Conservation (phyloP, 345 rosid genomes). For the Citrus hindsii region DNA sequence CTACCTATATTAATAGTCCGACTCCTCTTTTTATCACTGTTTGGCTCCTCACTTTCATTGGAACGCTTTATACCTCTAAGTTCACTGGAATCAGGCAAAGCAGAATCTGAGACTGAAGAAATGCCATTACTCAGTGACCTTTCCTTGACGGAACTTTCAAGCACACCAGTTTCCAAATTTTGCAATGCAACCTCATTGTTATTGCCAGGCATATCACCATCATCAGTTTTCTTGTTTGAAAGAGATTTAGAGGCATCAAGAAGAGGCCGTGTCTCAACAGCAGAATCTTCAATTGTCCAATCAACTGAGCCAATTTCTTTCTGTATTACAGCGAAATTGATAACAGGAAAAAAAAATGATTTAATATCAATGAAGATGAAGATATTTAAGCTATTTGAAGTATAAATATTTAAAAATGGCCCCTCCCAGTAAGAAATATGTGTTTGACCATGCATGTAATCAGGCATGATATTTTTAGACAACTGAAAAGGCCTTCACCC, state of each 20-base stretch:
- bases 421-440: neutral
- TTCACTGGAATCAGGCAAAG: slow-evolving; percentile 25
- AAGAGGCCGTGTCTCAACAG: slow-evolving; percentile 22
- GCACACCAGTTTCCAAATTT: slow-evolving; percentile 26
- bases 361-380: slow-evolving; percentile 5
- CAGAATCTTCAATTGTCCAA: slow-evolving; percentile 28
- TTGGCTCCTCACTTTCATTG: slow-evolving; percentile 37
- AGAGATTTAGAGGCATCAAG: slow-evolving; percentile 20
- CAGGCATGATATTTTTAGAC: neutral
- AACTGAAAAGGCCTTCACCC: neutral
- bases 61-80: slow-evolving; percentile 36
- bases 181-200: slow-evolving; percentile 18
- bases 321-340: slow-evolving; percentile 24
- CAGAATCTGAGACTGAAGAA: slow-evolving; percentile 30
- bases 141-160: slow-evolving; percentile 24
- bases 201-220: slow-evolving; percentile 18
- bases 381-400: neutral
- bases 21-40: slow-evolving; percentile 39
- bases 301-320: slow-evolving; percentile 19
- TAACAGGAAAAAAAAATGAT: slow-evolving; percentile 7
- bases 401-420: neutral
- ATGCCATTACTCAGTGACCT: slow-evolving; percentile 28
- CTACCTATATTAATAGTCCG: slow-evolving; percentile 31
- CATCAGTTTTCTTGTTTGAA: slow-evolving; percentile 21
- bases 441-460: neutral